Base-by-base conservation (phyloP, 2,329 filamentous ascomycete species). In the Aureobasidium mangrovei region DNA sequence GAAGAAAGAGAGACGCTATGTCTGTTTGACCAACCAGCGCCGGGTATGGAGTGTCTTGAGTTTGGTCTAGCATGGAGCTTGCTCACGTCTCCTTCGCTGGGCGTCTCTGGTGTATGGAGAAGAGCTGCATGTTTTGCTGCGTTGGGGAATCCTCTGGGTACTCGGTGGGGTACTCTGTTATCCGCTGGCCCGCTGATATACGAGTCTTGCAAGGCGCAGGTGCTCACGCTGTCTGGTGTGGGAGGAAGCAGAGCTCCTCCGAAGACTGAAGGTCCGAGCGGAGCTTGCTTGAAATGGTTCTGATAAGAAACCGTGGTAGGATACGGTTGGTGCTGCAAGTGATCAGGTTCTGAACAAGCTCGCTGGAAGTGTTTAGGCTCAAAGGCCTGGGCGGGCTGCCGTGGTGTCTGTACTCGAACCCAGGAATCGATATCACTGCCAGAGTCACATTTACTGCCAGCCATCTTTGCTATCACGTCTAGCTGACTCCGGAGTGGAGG, bases 161-260 rank as follows among this genome's bases (percentile, higher is more conserved):
- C 10, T 42, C n/a, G 33, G 7, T 27, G 45, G 2, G 38, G 49
- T 29, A 9, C 24, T 8, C 31, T 44, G n/a, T 2, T 2, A 24
- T 42, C 26, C 28, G 26, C 2, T 12, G 18, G 26, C 8, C 32
- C 26, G 12, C 4, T 38, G 31, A 53, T 53, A 31, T 60, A 59
- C 1, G 65, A 68, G 4, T 57, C 58, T 40, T 65, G 64, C 26
- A 68, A 59, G 60, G 67, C 64, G 6, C 60, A 60, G 4, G 66
- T 69, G 52, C 61, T 65, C 7, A 58, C 65, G 46, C 64, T 68
- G 28, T 65, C 64, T 5, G 67, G 65, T 4, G 65, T 68, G 7
- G 67, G 67, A 27, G 65, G 65, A 12, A 68, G 56, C 7, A 66
- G 54, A 33, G 59, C 61, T 32, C 61, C 60, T 18, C 60, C 63